Evolutionary conservation across 306 rosid species (phyloP).

Genomic region (Vachellia collinsii): DNA sequence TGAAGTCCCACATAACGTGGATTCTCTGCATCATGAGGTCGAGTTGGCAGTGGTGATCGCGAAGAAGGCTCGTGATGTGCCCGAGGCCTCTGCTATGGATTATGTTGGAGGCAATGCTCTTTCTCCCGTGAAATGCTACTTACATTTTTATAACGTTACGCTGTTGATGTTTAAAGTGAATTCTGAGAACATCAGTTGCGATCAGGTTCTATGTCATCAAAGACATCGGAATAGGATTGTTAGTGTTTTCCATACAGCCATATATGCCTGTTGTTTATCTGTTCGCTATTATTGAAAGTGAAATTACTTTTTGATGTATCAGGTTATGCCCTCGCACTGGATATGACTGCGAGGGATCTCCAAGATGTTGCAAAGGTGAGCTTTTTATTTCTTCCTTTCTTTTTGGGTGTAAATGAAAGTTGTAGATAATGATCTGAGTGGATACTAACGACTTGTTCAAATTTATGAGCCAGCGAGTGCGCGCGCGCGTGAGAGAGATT

Average conservation of each 20-base stretch:
- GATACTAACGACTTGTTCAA: not conserved
- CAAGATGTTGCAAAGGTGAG: slow-evolving; percentile 85
- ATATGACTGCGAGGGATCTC: slow-evolving; percentile 95
- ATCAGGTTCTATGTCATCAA: not conserved
- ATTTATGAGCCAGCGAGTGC: not conserved
- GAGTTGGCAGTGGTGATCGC: slow-evolving; percentile 92
- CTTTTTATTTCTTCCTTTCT: not conserved
- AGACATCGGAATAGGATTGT: not conserved
- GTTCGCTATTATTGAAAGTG: not conserved
- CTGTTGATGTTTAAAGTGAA: not conserved
- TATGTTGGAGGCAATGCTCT: slow-evolving; percentile 67
- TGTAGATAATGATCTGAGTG: not conserved
- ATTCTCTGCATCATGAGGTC: slow-evolving; percentile 89
- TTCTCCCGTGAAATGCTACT: not conserved
- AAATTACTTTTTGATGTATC: slow-evolving; percentile 29
- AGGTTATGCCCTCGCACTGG: slow-evolving; percentile 97
- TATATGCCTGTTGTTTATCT: slow-evolving; percentile 15
- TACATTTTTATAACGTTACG: not conserved
- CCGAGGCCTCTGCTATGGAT: slow-evolving; percentile 82
- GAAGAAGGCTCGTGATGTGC: slow-evolving; percentile 84
- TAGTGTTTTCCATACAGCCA: not conserved
- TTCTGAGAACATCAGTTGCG: not conserved
- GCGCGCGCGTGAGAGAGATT: not conserved
- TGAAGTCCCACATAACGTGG: slow-evolving; percentile 76
- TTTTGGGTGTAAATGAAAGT: not conserved